phyloP scores from a whole-genome alignment of 2,329 filamentous ascomycete genomes.

The Malbranchea zuffiana region DNA sequence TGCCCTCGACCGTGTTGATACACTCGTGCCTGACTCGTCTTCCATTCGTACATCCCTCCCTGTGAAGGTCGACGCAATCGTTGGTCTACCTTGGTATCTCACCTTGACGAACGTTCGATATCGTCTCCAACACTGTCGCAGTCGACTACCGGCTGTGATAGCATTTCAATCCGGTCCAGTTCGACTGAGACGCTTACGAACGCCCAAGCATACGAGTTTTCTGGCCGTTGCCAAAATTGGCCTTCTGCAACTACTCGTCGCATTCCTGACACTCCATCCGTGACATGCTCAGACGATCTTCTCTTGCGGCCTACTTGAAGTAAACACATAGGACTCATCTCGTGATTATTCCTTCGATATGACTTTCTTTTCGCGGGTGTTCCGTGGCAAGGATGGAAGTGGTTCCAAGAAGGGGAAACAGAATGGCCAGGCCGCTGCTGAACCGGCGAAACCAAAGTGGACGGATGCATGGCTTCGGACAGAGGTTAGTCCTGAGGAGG shows the following conservation, averaged over 20 bases:
- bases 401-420: conserved; percentile 50
- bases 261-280: too few relatives aligned
- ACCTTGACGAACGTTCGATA: too few relatives aligned
- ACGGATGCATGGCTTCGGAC: conserved; percentile 78
- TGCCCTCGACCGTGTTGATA: too few relatives aligned
- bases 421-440: conserved; percentile 41
- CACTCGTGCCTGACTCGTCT: too few relatives aligned
- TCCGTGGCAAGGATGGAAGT: conserved; percentile 65
- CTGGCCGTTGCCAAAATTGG: neutral
- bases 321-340: neutral
- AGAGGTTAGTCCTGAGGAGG: conserved; percentile 76
- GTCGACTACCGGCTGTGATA: neutral
- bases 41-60: too few relatives aligned
- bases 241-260: neutral
- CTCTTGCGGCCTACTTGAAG: neutral
- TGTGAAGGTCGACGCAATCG: too few relatives aligned
- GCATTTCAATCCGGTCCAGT: neutral
- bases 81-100: too few relatives aligned
- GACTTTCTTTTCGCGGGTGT: conserved; percentile 50
- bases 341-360: conserved; percentile 26
- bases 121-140: too few relatives aligned
- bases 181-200: neutral
- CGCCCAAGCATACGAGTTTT: neutral
- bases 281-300: neutral
- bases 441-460: conserved; percentile 64